Conservation (phyloP, 345 rosid species). For the Salix koriyanagi region DNA sequence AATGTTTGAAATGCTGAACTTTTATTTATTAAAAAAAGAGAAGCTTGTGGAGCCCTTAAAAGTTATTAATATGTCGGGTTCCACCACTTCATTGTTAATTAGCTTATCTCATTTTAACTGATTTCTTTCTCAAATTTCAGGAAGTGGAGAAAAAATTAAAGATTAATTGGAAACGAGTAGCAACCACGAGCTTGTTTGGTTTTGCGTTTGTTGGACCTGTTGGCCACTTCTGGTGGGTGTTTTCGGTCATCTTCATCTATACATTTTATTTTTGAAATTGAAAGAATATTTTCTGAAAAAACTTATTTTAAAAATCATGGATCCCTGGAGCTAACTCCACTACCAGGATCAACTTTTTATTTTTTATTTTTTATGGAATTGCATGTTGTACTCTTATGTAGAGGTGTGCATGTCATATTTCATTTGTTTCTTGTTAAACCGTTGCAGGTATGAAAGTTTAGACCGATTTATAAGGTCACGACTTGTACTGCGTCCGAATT, state of each 20-base stretch:
- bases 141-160: slow-evolving; percentile 17
- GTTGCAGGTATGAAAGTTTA: slow-evolving; percentile 37
- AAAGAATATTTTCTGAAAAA: neutral
- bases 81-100: neutral
- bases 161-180: slow-evolving; percentile 37
- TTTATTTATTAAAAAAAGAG: too few species aligned
- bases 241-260: neutral
- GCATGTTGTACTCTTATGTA: neutral
- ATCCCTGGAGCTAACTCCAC: neutral
- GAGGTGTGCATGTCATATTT: neutral
- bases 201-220: slow-evolving; percentile 42
- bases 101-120: neutral
- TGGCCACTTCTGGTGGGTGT: slow-evolving; percentile 35
- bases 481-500: slow-evolving; percentile 27
- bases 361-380: neutral
- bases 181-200: slow-evolving; percentile 40
- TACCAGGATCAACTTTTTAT: neutral
- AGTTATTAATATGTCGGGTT: neutral
- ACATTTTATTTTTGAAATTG: neutral
- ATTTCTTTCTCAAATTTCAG: slow-evolving; percentile 9
- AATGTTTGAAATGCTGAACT: too few species aligned
- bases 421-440: neutral
- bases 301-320: neutral
- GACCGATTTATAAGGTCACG: slow-evolving; percentile 27
- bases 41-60: neutral